Percentiles rank a stretch among this genome's conserved stretches.
Evolutionary conservation across 2,329 filamentous ascomycete species (phyloP).

Genomic region (Diaporthe humulicola): DNA sequence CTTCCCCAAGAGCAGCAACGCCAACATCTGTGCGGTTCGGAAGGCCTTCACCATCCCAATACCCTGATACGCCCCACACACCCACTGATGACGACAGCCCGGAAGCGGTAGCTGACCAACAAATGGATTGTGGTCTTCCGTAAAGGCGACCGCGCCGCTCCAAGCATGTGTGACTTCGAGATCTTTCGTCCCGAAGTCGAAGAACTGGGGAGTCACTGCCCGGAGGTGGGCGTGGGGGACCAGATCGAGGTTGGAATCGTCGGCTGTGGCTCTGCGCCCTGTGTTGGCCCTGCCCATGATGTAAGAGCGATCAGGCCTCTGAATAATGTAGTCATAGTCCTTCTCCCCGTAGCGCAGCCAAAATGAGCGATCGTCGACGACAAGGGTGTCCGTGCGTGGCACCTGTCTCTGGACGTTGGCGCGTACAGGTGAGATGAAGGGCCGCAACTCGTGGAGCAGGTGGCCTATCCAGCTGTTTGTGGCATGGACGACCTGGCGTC

Average conservation of each 20-base stretch:
- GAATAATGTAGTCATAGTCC: background rate
- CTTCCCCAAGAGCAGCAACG: background rate
- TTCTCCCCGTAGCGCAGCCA: background rate
- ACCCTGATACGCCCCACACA: background rate
- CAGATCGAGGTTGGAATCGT: background rate
- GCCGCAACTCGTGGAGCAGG: background rate
- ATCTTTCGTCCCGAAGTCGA: background rate
- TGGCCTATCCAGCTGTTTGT: slow-evolving; percentile 1
- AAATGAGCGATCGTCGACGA: background rate
- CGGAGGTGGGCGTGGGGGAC: background rate
- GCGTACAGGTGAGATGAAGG: slow-evolving; percentile 1
- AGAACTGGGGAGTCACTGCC: background rate
- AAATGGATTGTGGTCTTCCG: background rate
- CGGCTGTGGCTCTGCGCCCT: background rate
- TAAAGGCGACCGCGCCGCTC: background rate
- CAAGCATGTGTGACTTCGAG: background rate
- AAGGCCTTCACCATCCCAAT: slow-evolving; percentile 7
- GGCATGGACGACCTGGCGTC: background rate
- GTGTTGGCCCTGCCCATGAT: background rate
- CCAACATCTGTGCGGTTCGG: background rate
- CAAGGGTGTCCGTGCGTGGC: background rate
- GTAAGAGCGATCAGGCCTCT: background rate
- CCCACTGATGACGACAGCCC: background rate
- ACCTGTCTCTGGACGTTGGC: slow-evolving; percentile 11
- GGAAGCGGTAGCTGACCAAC: background rate